Base-by-base conservation (phyloP, 495 filamentous ascomycete species). In the Hypoxylon fragiforme region DNA sequence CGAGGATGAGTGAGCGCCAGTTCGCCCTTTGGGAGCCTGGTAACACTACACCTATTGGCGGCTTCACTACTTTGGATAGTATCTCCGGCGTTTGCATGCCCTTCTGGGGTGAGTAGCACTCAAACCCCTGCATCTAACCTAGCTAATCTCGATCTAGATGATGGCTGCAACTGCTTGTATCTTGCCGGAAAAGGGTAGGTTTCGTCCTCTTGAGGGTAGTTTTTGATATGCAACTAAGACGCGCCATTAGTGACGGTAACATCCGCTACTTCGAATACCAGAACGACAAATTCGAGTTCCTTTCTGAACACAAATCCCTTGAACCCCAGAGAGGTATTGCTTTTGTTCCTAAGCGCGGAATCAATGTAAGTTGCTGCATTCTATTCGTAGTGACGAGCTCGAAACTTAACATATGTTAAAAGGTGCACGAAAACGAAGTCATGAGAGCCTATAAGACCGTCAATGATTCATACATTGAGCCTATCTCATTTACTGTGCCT, bases 1-100 rank as follows among this genome's bases (percentile, higher is more conserved):
- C 90, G 35, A 89, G 85, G 70, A 97, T 97, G 92, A 97, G 92
- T 67, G 95, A 98, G 74, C 85, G 94, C 12, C 94, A 98, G 66
- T 79, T 98, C 64, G 94, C 86, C 21, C 80, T 97, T 28, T 98
- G 94, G 94, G 94, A 98, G 77, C 83, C 92, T 36, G 86, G 90
- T 52, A 82, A 84, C 36, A 85, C 85, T 22, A 86, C 92, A 56
- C 94, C 94, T 13, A 85, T 97, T 62, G 91, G 88, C 22, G 91
- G 90, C 3, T 96, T 96, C 72, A 82, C 83, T 64, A 85, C 84
- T 37, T 77, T 98, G 38, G 95, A 97, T 70, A 90, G 90, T 19
- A 95, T 96, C 57, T 97, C 92, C 13, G 95, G 95, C 63, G 91
- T 98, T 37, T 95, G 90, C 78, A 97, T 98, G 90, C 94, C 94